Base-by-base conservation (phyloP, 2,329 filamentous ascomycete genomes). In the Calonectria leucothoes region DNA sequence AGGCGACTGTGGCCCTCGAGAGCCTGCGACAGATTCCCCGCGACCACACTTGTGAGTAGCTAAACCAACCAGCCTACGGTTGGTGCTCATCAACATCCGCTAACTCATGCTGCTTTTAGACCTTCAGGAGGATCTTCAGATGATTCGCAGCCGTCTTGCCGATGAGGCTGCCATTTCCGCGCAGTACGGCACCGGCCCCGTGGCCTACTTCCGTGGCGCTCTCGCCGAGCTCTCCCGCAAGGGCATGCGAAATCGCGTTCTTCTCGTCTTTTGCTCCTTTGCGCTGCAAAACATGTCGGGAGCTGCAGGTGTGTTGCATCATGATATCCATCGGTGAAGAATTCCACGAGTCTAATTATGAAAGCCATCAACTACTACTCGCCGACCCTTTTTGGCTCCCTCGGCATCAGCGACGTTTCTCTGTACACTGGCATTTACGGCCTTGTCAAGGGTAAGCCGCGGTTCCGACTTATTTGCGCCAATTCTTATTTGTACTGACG, bases 401-500 rank as follows among this genome's bases (percentile, higher is more conserved):
- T 90, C 0, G 88, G 88, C 0, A 86, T 89, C 31, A 84, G 82
- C 7, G 84, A 86, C 37, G 82, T 85, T 12, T 79, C 84, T 8
- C 84, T 90, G 33, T 88, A 87, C 6, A 89, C 88, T 0, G 88
- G 88, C 3, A 87, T 90, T 69, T 90, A 89, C 73, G 88, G 88
- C 4, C 83, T 87, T 6, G 84, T 86, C 39, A 86, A 87, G 77
- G 78, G 78, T 79, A 61, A 48, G 74, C 2, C 8, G 5, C 0
- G 10, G 37, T 0, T 5, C 4, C n/a, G n/a, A 20, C 8, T 12
- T 4, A 25, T 2, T 8, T 0, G 4, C 8, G 2, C 14, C 20
- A n/a, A n/a, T 17, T 17, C n/a, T 15, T 8, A 29, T 8, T 12
- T n/a, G 2, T 2, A 6, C 71, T 80, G 6, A 79, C 67, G 39